A percentile compares a stretch with the other conserved stretches of the same genome.
phyloP scores from a whole-genome alignment of 768 basidiomycete genomes.

The Amylocystis lapponica region DNA sequence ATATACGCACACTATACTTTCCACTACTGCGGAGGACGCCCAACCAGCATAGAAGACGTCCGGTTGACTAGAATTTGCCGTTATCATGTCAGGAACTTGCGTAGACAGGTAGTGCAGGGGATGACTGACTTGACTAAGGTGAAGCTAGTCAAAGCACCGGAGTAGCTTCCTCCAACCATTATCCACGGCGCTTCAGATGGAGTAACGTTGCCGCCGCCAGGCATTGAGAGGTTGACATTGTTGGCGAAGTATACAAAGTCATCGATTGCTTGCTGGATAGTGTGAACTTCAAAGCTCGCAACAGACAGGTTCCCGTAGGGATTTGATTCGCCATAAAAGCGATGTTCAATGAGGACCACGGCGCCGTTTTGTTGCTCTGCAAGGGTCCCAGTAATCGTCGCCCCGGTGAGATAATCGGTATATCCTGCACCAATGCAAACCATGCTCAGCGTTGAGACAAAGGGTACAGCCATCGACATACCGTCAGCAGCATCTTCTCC shows the following conservation, averaged over 20 bases:
- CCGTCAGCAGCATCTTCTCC: constrained; percentile 55
- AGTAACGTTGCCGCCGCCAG: constrained; percentile 54
- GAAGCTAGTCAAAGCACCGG: constrained; percentile 49
- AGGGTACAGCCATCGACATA: constrained; percentile 7
- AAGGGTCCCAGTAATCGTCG: constrained; percentile 56
- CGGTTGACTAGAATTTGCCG: constrained; percentile 40
- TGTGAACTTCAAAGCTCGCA: constrained; percentile 52
- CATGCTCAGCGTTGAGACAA: not conserved
- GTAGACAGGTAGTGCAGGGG: not conserved
- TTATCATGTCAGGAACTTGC: constrained; percentile 1
- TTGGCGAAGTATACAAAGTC: constrained; percentile 67
- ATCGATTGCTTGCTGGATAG: constrained; percentile 70
- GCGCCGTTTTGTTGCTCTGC: constrained; percentile 62
- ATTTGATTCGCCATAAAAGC: constrained; percentile 75
- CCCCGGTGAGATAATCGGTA: constrained; percentile 54
- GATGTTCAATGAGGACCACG: constrained; percentile 61
- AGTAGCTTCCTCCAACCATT: constrained; percentile 38
- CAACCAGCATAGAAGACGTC: constrained; percentile 59
- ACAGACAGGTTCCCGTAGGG: constrained; percentile 56
- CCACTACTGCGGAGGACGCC: constrained; percentile 60
- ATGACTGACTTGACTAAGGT: constrained; percentile 58
- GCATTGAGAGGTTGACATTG: constrained; percentile 62
- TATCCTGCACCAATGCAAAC: constrained; percentile 16
- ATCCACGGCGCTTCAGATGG: constrained; percentile 44
- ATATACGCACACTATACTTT: constrained; percentile 45